Base-by-base conservation (phyloP, 202 grass and related monocot genomes). In the Brachypodium distachyon region DNA sequence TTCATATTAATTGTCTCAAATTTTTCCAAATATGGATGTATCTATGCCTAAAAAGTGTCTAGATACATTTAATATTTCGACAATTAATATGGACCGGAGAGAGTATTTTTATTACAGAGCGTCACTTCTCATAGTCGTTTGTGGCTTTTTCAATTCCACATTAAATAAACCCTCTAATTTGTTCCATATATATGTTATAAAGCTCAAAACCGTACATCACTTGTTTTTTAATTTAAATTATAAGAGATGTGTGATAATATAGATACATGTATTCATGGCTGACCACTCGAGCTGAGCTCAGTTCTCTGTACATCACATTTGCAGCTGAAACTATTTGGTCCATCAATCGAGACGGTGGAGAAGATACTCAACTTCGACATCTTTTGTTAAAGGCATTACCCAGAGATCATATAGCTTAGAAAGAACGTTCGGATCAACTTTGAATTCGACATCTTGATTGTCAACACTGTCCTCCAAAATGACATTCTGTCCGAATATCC, bases 341-440 rank as follows among this genome's bases (percentile, higher is more conserved):
- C 48, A 75, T 91, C 86, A 98, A 53, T 87, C 65, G 14, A 98
- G 95, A 72, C 87, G 89, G 9, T 43, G 89, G 23, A 98, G 91
- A 53, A 98, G 95, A 81, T 95, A 95, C 43, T 92, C 83, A 1
- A 98, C 87, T 81, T 98, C 87, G 11, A 94, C 87, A 36, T 83
- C 56, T 65, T 98, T 98, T 1, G 89, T 98, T 55, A 95, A 47
- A 55, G 91, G 96, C 74, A 98, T 98, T 72, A 98, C 89, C 96
- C 96, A 98, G 52, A 85, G 42, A 67, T 98, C 91, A 81, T 98
- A 98, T 32, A 98, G 77, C 47, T 78, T 78, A 23, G 82, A 86
- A 28, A 92, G 70, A 9, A 95, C 74, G 7, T 46, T 81, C 71
- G 96, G 96, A 72, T 92, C 61, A 44, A 98, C 71, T 73, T 95